Conservation (phyloP, 371 early-diverging fungal genomes). For the Mucor piriformis region DNA sequence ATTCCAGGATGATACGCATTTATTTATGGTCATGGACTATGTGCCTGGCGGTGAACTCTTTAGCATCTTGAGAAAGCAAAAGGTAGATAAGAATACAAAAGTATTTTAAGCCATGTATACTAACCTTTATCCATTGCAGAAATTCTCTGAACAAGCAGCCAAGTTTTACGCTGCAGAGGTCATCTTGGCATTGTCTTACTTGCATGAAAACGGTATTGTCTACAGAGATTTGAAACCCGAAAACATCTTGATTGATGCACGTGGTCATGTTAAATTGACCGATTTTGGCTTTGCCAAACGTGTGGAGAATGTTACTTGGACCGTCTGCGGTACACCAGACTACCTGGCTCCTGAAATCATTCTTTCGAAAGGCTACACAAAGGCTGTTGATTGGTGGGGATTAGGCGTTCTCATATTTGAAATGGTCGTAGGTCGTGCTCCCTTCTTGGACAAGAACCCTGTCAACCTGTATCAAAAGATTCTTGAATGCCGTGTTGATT, state of each 20-base stretch:
- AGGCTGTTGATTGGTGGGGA: constrained; percentile 99
- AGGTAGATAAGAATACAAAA: constrained; percentile 61
- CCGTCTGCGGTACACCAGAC: constrained; percentile 98
- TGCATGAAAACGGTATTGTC: constrained; percentile 94
- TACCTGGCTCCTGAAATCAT: constrained; percentile 98
- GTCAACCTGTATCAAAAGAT: constrained; percentile 82
- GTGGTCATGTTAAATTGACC: constrained; percentile 97
- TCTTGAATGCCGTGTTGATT: constrained; percentile 70
- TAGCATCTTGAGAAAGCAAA: constrained; percentile 71
- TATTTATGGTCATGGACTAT: constrained; percentile 97
- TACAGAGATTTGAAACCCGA: constrained; percentile 97
- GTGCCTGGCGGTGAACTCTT: constrained; percentile 96
- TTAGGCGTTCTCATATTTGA: constrained; percentile 97
- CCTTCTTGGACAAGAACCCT: constrained; percentile 94
- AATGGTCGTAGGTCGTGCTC: constrained; percentile 84
- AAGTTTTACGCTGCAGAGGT: constrained; percentile 83
- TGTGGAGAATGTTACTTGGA: constrained; percentile 92
- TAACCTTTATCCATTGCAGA: constrained; percentile 61
- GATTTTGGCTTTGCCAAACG: constrained; percentile 99
- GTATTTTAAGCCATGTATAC: constrained; percentile 45
- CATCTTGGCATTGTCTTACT: constrained; percentile 84
- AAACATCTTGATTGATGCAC: constrained; percentile 84
- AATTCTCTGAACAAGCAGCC: constrained; percentile 88
- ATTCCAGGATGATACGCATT: constrained; percentile 87
- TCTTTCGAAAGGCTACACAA: constrained; percentile 93